Evolutionary conservation across 768 basidiomycete genomes (phyloP), one percentile per base, ranked within the genome.

Genomic region (Boletus rubescentipes): DNA sequence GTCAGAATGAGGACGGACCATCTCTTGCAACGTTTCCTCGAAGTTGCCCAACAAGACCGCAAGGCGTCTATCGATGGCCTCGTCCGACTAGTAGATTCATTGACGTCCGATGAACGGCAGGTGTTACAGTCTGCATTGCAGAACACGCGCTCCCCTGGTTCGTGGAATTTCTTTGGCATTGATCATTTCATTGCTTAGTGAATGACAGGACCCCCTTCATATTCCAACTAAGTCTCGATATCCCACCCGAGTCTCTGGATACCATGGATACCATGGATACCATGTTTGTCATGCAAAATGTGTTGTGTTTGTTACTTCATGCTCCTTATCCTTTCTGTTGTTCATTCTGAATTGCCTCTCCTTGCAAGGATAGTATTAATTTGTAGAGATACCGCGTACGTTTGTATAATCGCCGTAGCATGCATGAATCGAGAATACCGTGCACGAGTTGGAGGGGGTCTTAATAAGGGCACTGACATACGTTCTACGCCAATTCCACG

Each of bases 41-140:
- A 83, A 14, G 73, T 87, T 57, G 79, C 85, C 12, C 84, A 86
- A 57, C 85, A 86, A 61, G 89, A 94, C 67, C 81, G 85, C 45
- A 90, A 89, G 72, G 85, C 84, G 9, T 83, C 88, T 1, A 69
- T 94, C 55, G 84, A 86, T 55, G 85, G 90, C 34, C 79, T 94
- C 53, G 69, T 83, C 46, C 85, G 85, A 45, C 73, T 93, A 11
- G 81, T 86, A n/a, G 86, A 91, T 53, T 79, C 78, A 35, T 77
- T 95, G 54, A 80, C 82, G 0, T 80, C 83, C 21, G 92, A 92
- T 23, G 91, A 93, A 60, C 84, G 82, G 68, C 72, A 79, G 11
- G 71, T 78, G 1, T 65, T 94, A 56, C 77, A 86, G 35, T 69
- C 72, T 38, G 81, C 82, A 36, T 78, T 93, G 46, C 86, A 87